Evolutionary conservation across 441 rosid species (phyloP).

Genomic region (Jatropha podagrica): DNA sequence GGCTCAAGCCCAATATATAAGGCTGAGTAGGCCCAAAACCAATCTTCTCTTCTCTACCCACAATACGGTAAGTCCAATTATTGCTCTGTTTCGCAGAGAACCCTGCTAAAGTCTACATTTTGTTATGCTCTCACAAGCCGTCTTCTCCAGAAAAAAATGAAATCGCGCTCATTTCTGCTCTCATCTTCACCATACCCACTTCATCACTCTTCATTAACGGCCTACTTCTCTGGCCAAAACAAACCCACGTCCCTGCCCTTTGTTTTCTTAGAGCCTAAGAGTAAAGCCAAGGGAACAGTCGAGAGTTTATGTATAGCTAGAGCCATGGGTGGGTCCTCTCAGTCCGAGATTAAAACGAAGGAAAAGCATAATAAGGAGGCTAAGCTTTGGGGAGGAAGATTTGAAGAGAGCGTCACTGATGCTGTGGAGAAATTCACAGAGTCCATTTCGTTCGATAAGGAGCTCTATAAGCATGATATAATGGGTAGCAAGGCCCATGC

Average conservation of each 20-base stretch:
- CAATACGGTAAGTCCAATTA: background rate
- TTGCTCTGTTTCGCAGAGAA: background rate
- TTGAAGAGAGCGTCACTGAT: slow-evolving; percentile 80
- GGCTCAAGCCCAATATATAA: background rate
- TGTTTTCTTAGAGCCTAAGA: slow-evolving; percentile 2
- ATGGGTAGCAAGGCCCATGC: slow-evolving; percentile 97
- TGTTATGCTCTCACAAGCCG: background rate
- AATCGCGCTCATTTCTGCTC: slow-evolving; percentile 3
- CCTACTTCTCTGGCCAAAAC: slow-evolving; percentile 12
- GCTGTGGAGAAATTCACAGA: slow-evolving; percentile 92
- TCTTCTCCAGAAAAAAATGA: slow-evolving; percentile 23
- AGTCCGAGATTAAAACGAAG: slow-evolving; percentile 12
- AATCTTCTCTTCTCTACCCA: background rate
- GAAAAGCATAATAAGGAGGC: slow-evolving; percentile 45
- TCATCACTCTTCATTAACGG: slow-evolving; percentile 7
- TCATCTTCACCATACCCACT: slow-evolving; percentile 24
- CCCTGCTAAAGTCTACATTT: background rate
- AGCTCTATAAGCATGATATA: slow-evolving; percentile 80
- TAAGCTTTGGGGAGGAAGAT: slow-evolving; percentile 97
- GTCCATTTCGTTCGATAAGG: slow-evolving; percentile 86
- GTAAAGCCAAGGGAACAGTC: slow-evolving; percentile 28
- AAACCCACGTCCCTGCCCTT: slow-evolving; percentile 16
- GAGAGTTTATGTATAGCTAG: slow-evolving; percentile 30
- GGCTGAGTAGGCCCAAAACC: background rate
- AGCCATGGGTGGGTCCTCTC: slow-evolving; percentile 44